phyloP scores from a whole-genome alignment of 768 basidiomycete species.

The Auricularia sp. region DNA sequence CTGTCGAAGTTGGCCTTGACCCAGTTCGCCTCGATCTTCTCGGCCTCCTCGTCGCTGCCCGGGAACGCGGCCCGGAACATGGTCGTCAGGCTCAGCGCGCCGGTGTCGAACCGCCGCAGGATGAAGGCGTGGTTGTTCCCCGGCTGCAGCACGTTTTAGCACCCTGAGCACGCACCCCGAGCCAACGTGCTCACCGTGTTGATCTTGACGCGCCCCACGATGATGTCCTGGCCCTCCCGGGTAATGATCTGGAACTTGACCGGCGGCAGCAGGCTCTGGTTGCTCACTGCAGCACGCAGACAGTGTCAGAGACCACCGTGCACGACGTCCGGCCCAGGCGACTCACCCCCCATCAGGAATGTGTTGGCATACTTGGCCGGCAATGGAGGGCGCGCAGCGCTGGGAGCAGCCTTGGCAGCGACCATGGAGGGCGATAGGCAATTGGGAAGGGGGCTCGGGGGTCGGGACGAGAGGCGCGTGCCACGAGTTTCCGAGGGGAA shows the following conservation, averaged over 20 bases:
- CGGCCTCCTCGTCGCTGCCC: slow-evolving; percentile 60
- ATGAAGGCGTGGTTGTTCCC: slow-evolving; percentile 78
- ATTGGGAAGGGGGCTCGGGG: no score
- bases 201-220: slow-evolving; percentile 84
- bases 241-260: slow-evolving; percentile 91
- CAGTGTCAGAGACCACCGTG: neutral
- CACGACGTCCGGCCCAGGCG: neutral
- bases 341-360: neutral
- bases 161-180: slow-evolving; percentile 11
- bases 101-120: slow-evolving; percentile 86
- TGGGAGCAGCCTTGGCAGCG: no score
- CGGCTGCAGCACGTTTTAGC: slow-evolving; percentile 33
- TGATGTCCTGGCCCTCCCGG: slow-evolving; percentile 77
- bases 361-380: neutral
- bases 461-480: no score
- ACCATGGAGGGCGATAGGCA: no score
- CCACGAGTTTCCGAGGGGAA: no score
- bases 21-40: slow-evolving; percentile 74
- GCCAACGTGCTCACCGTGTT: slow-evolving; percentile 51
- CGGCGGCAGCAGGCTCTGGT: slow-evolving; percentile 35
- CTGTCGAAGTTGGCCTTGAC: slow-evolving; percentile 72
- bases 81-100: slow-evolving; percentile 84
- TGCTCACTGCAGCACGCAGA: neutral
- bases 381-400: neutral
- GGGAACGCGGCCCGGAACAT: slow-evolving; percentile 97